Conservation (phyloP, 306 rosid species). For the Carpinus viminea region DNA sequence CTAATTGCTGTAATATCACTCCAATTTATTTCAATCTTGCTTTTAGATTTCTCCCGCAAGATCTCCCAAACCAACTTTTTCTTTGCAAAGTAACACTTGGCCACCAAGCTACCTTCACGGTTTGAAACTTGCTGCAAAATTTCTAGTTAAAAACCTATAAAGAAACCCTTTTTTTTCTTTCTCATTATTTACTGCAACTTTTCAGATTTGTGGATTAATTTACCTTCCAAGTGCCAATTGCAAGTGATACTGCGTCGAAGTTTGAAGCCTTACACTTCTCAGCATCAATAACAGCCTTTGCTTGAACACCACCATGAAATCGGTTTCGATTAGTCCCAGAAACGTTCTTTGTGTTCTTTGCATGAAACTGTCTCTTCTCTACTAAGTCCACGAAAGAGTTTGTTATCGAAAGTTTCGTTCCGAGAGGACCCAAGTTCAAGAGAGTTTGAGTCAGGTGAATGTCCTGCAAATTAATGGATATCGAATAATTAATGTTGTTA, state of each 20-base stretch:
- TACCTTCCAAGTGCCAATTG: conserved; percentile 53
- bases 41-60: conserved; percentile 38
- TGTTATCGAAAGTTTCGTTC: conserved; percentile 31
- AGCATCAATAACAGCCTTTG: neutral
- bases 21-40: conserved; percentile 59
- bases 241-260: conserved; percentile 25
- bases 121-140: conserved; percentile 36
- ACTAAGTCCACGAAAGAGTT: conserved; percentile 19
- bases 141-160: neutral
- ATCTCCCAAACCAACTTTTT: conserved; percentile 68
- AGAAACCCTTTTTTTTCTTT: neutral
- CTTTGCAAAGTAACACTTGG: conserved; percentile 54
- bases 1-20: conserved; percentile 37
- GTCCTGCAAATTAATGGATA: conserved; percentile 1
- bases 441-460: conserved; percentile 7
- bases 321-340: neutral
- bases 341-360: neutral
- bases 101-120: conserved; percentile 46
- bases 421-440: conserved; percentile 22
- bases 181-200: neutral
- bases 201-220: neutral
- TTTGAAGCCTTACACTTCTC: conserved; percentile 47
- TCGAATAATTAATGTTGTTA: too few species aligned
- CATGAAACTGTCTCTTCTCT: neutral
- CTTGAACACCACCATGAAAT: neutral